Base-by-base conservation (phyloP, 2,329 filamentous ascomycete genomes). In the Aspergillus quadricinctus region DNA sequence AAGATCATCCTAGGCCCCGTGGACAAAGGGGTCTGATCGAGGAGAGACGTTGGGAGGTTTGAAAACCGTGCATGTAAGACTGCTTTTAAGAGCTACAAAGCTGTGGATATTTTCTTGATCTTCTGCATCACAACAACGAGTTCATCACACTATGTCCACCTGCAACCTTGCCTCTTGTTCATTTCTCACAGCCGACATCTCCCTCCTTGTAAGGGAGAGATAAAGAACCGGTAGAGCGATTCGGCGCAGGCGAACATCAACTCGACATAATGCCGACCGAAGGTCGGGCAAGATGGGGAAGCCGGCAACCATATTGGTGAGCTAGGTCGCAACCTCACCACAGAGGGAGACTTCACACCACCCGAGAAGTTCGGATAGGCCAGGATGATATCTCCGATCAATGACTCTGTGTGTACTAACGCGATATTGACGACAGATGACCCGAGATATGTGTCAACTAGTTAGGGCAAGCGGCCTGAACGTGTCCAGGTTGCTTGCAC, bases 391-490 rank as follows among this genome's bases (percentile, higher is more conserved):
- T 50, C 57, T 57, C 50, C 43, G 31, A 55, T 50, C 49, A 54
- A 57, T 59, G 55, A 58, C 58, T 61, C 55, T 54, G 57, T 56
- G 58, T 56, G 60, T 56, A 57, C 50, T 57, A 63, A 56, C 52
- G 62, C 62, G 61, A 64, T 59, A 64, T 55, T 64, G 60, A 63
- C 64, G 61, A 65, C 61, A 59, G 63, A 64, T 53, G 56, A 65
- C 61, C 56, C 62, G 63, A 55, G 57, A 53, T 55, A 41, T 27
- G 54, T 57, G 43, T 53, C 51, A 53, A 57, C 68, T 88, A 90
- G 82, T 89, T 92, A 71, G 93, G 90, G 88, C 94, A 99, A 70
- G 89, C 86, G 68, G 90, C 86, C 85, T 97, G 93, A 75, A 97
- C 88, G 80, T 97, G 93, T 68, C 93, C 92, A 66, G 86, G 83